Base-by-base conservation (phyloP, 768 basidiomycete species). In the Dentipellis sp. region DNA sequence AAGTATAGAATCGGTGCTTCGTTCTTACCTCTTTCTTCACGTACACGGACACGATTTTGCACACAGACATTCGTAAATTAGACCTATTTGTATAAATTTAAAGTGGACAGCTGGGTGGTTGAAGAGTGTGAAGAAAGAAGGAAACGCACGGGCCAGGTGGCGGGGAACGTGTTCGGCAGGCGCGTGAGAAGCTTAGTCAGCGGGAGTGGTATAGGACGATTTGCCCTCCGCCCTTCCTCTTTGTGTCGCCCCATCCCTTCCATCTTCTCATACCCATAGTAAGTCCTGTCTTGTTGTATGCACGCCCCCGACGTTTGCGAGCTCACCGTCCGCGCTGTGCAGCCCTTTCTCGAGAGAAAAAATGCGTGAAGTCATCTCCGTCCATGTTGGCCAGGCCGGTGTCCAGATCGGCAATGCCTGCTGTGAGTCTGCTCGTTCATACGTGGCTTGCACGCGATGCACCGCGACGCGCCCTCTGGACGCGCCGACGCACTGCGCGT, bases 381-480 rank as follows among this genome's bases (percentile, higher is more conserved):
- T 97, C 69, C 93, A 97, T 75, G 94, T 98, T 70, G 95, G 95
- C 68, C 97, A 99, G 78, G 97, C 95, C 68, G 94, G 93, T 84
- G 88, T 91, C 65, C 91, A 93, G 78, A 90, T 93, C 67, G 94
- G 95, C 68, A 98, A 98, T 73, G 95, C 97, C 69, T 99, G 94
- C 76, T 97, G 95, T 92, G 75, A 79, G 91, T 88, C 29, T 29
- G 29, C 62, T 17, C 29, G 34, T 62, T 61, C 50, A 38, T 29
- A 6, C 29, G 29, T 29, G 29, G 46, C 14, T 14, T 29, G 21
- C 36, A 29, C 35, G 19, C 34, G 36, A 34, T 23, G 19, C 23
- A 55, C 19, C 17, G 29, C 52, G 60, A 60, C 64, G 61, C 65
- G 62, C 64, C 57, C 51, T 50, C 10, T 21, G 48, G 47, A 50